Conservation (phyloP, 371 early-diverging fungal genomes). For the Capniomyces stellatus region DNA sequence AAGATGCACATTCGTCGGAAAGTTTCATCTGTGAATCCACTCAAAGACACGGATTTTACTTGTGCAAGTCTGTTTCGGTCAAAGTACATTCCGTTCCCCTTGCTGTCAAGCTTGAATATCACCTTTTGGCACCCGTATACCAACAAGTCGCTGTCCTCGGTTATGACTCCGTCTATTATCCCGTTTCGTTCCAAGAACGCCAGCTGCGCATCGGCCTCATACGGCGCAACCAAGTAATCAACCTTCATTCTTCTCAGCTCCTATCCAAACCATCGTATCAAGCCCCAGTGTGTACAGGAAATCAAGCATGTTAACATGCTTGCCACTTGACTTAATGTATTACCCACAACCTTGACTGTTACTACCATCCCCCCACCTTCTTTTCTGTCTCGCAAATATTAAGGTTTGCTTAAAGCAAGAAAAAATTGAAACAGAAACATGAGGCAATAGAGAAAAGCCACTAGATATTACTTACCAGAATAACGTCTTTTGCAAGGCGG, state of each 20-base stretch:
- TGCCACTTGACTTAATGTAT: too few species aligned
- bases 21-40: constrained; percentile 29
- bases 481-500: constrained; percentile 55
- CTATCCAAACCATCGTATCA: too few species aligned
- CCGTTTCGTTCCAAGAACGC: constrained; percentile 59
- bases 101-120: constrained; percentile 60
- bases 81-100: constrained; percentile 49
- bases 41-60: constrained; percentile 30
- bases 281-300: too few species aligned
- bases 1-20: constrained; percentile 87
- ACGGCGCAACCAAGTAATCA: constrained; percentile 84
- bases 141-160: constrained; percentile 95
- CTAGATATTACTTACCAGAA: constrained; percentile 37
- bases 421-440: too few species aligned
- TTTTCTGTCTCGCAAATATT: too few species aligned
- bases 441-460: too few species aligned
- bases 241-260: constrained; percentile 44
- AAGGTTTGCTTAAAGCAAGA: too few species aligned
- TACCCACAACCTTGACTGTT: too few species aligned
- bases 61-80: constrained; percentile 23
- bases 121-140: constrained; percentile 81
- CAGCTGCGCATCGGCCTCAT: constrained; percentile 98
- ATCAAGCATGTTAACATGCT: too few species aligned
- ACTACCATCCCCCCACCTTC: too few species aligned
- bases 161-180: constrained; percentile 62